Percentiles rank a stretch among this genome's conserved stretches.
Evolutionary conservation across 345 rosid genomes (phyloP).

Genomic region (Mallotus nudiflorus): DNA sequence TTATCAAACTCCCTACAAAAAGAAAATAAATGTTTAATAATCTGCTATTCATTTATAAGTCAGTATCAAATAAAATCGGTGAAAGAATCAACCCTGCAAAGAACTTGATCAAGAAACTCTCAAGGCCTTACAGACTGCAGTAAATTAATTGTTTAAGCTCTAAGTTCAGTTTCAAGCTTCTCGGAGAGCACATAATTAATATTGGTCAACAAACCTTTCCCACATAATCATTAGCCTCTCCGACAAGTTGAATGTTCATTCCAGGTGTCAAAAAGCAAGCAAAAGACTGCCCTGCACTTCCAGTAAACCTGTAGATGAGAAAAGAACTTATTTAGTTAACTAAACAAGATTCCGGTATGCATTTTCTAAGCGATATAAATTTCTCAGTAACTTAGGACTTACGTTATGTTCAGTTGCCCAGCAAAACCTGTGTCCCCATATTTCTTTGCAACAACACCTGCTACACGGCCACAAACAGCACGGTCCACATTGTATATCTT

Average conservation of each 20-base stretch:
- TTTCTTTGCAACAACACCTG: conserved; percentile 88
- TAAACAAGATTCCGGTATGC: background rate
- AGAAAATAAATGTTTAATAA: background rate
- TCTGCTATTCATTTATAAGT: background rate
- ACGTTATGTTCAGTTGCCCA: conserved; percentile 95
- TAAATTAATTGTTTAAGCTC: background rate
- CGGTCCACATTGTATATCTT: conserved; percentile 91
- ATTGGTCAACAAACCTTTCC: conserved; percentile 67
- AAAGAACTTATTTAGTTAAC: conserved; percentile 27
- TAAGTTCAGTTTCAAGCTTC: conserved; percentile 2
- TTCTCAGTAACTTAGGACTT: conserved; percentile 31
- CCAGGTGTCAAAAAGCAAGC: conserved; percentile 97
- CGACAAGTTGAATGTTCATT: conserved; percentile 83
- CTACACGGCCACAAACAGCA: conserved; percentile 91
- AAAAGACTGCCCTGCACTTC: conserved; percentile 99
- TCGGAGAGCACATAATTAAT: background rate
- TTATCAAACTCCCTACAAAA: background rate
- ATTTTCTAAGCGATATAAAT: background rate
- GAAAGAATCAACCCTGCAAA: background rate
- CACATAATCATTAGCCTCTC: conserved; percentile 98
- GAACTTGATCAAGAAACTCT: background rate
- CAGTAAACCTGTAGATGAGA: conserved; percentile 58
- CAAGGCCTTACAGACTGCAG: background rate
- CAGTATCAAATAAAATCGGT: background rate
- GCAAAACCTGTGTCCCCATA: conserved; percentile 99